phyloP scores from a whole-genome alignment of 805 yeast species.

The Zygosaccharomyces gambellarensis region DNA sequence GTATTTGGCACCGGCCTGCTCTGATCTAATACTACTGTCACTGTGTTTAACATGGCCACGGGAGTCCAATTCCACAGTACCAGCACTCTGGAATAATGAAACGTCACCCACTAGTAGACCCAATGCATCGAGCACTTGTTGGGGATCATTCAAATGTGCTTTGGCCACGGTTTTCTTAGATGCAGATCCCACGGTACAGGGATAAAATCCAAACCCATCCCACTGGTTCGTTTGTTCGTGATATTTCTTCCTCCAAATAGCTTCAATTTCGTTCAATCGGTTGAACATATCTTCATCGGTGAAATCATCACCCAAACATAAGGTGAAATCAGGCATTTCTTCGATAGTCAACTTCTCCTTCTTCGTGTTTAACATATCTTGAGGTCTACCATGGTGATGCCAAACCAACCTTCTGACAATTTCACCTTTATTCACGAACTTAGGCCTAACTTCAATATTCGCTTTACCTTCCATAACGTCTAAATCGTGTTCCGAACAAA shows the following conservation, averaged over 20 bases:
- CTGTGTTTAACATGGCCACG: slow-evolving; percentile 60
- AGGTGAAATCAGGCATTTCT: slow-evolving; percentile 71
- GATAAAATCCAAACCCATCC: slow-evolving; percentile 61
- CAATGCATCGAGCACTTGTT: slow-evolving; percentile 76
- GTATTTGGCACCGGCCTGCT: slow-evolving; percentile 30
- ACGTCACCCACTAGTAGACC: slow-evolving; percentile 77
- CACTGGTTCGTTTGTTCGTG: slow-evolving; percentile 41
- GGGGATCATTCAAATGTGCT: slow-evolving; percentile 78
- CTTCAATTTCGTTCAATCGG: slow-evolving; percentile 62
- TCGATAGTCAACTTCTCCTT: slow-evolving; percentile 37
- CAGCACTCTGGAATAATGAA: slow-evolving; percentile 71
- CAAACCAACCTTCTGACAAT: slow-evolving; percentile 77
- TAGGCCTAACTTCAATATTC: slow-evolving; percentile 94
- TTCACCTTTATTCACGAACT: slow-evolving; percentile 93
- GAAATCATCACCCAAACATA: slow-evolving; percentile 92
- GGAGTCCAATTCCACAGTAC: slow-evolving; percentile 69
- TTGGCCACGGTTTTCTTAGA: slow-evolving; percentile 80
- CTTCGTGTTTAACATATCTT: slow-evolving; percentile 34
- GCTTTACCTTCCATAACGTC: slow-evolving; percentile 98
- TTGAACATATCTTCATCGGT: slow-evolving; percentile 98
- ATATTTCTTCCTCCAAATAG: slow-evolving; percentile 34
- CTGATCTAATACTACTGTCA: slow-evolving; percentile 38
- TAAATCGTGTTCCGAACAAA: slow-evolving; percentile 69
- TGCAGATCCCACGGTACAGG: slow-evolving; percentile 91
- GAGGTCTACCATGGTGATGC: slow-evolving; percentile 55